Conservation (phyloP, 805 yeast genomes). For the Metschnikowia sp. region DNA sequence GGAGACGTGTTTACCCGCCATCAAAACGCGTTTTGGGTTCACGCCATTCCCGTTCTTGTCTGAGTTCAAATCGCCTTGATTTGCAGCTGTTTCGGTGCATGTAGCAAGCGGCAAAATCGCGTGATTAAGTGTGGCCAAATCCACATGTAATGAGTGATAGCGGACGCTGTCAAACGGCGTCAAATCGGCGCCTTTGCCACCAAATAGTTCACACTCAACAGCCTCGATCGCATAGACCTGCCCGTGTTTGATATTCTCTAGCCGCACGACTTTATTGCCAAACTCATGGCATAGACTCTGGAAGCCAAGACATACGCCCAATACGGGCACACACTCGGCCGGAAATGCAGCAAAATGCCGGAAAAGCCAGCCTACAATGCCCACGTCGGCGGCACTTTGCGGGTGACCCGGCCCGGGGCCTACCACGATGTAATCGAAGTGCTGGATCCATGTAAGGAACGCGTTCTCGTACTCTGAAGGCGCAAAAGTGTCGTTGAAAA, state of each 20-base stretch:
- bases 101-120: constrained; percentile 58
- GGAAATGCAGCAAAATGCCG: constrained; percentile 19
- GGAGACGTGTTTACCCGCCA: constrained; percentile 69
- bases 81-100: constrained; percentile 34
- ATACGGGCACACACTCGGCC: constrained; percentile 48
- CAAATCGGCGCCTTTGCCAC: background rate
- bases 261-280: constrained; percentile 54
- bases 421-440: constrained; percentile 71
- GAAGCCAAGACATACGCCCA: constrained; percentile 93
- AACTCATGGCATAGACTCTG: constrained; percentile 69
- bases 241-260: constrained; percentile 75
- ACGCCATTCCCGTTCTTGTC: background rate
- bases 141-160: constrained; percentile 80
- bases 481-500: constrained; percentile 58
- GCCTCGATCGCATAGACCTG: constrained; percentile 60
- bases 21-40: constrained; percentile 40
- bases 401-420: constrained; percentile 99
- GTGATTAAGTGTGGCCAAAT: constrained; percentile 23
- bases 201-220: constrained; percentile 32
- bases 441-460: constrained; percentile 41
- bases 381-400: constrained; percentile 55
- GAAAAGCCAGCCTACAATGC: constrained; percentile 63
- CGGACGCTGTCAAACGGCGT: constrained; percentile 66
- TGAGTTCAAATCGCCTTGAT: constrained; percentile 19
- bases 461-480: constrained; percentile 29